Evolutionary conservation across 129 eudicot genomes (phyloP), one percentile per base, ranked within the genome.

Genomic region (Calendula officinalis): DNA sequence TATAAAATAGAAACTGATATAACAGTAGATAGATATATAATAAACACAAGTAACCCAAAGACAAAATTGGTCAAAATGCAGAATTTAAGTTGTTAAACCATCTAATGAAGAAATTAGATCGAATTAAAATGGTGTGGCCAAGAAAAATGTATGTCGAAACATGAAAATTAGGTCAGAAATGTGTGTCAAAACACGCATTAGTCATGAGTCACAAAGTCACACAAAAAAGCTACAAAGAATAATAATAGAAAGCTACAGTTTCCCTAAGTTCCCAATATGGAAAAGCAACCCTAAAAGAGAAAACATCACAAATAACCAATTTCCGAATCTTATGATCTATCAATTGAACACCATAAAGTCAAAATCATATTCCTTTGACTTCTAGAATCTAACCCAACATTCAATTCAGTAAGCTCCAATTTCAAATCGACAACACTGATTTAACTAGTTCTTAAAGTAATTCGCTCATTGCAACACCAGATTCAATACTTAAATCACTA

Each of bases 291-390:
- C 27, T 1, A 22, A 11, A 39, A 51, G 38, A 50, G 34, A 52
- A 22, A 40, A 67, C 34, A 33, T 6, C 13, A 34, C 7, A 69
- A 69, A 22, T 58, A 58, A 11, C 11, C 44, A 40, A 49, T 39
- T 60, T 50, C 1, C 43, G 57, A 70, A 70, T 39, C 62, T 48
- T 14, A 50, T 39, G 75, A 70, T 60, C 41, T 10, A 38, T 46
- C 60, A 46, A 69, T 47, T 39, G 7, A 37, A 50, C 39, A 12
- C 70, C 53, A 59, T 30, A 43, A 60, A 70, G 61, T 49, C 60
- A 42, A 70, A 70, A 70, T 39, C 60, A 12, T 70, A 17, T 60
- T 10, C 61, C 13, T 4, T 45, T 68, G 10, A 49, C 33, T 33
- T 11, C 3, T 9, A 42, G 15, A 33, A 34, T 44, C 68, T 7